phyloP scores from a whole-genome alignment of 495 filamentous ascomycete genomes.

The Penicillium subrubescens region DNA sequence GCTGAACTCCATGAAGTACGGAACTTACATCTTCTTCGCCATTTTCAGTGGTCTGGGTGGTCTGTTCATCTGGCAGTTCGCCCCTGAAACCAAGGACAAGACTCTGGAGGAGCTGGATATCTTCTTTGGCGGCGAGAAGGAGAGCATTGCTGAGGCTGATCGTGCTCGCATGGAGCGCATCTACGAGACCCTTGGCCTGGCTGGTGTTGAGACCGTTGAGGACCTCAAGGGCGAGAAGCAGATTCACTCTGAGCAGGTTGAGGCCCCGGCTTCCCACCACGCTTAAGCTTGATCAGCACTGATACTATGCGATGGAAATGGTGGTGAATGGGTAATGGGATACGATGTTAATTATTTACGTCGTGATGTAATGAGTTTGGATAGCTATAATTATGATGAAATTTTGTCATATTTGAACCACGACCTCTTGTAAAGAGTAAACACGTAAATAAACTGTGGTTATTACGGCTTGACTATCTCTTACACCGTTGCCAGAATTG shows the following conservation, averaged over 20 bases:
- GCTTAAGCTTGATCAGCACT: not conserved
- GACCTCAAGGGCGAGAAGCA: slow-evolving; percentile 27
- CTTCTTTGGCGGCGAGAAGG: slow-evolving; percentile 41
- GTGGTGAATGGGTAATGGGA: slow-evolving; percentile 3
- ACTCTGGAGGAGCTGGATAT: slow-evolving; percentile 56
- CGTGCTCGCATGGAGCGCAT: slow-evolving; percentile 34
- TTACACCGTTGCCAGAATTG: not conserved
- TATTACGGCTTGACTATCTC: not conserved
- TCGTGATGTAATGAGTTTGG: slow-evolving; percentile 1
- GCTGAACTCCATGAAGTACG: slow-evolving; percentile 42
- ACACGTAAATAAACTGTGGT: not conserved
- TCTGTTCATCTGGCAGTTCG: slow-evolving; percentile 52
- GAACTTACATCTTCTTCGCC: slow-evolving; percentile 49
- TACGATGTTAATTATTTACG: slow-evolving; percentile 3
- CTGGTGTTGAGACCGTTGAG: slow-evolving; percentile 31
- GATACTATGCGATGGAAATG: not conserved
- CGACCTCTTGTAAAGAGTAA: too few relatives aligned
- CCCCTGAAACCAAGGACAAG: slow-evolving; percentile 60
- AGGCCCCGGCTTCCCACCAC: not conserved
- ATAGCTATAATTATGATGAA: slow-evolving; percentile 3
- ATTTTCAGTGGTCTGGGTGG: slow-evolving; percentile 50
- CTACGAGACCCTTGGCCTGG: slow-evolving; percentile 30
- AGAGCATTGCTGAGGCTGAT: slow-evolving; percentile 34
- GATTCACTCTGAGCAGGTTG: slow-evolving; percentile 4
- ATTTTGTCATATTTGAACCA: not conserved